Conservation (phyloP, 176 grass and related monocot species). For the Zea mays region Zm-B73-REFERENCE-NAM-5.0 NC_050100.1:16038001-16038500, state of each 20-base stretch:
- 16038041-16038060: conserved; percentile 6
- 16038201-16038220: not conserved
- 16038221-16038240: not conserved
- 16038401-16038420: too few species aligned
- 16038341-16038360: not conserved
- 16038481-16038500: too few species aligned
- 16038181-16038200: not conserved
- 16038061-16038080: not conserved
- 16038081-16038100: not conserved
- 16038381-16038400: not conserved
- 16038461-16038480: too few species aligned
- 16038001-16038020: conserved; percentile 95
- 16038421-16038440: too few species aligned
- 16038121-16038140: conserved; percentile 3
- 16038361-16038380: not conserved
- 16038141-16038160: not conserved
- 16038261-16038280: too few species aligned
- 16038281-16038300: not conserved
- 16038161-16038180: not conserved
- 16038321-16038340: not conserved
- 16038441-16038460: too few species aligned
- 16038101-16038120: conserved; percentile 17
- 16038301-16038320: not conserved
- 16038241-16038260: not conserved
- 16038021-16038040: conserved; percentile 64